A percentile compares a stretch with the other conserved stretches of the same genome.
Conservation (phyloP, 208 protist species). For the Acanthamoeba royreba region DNA sequence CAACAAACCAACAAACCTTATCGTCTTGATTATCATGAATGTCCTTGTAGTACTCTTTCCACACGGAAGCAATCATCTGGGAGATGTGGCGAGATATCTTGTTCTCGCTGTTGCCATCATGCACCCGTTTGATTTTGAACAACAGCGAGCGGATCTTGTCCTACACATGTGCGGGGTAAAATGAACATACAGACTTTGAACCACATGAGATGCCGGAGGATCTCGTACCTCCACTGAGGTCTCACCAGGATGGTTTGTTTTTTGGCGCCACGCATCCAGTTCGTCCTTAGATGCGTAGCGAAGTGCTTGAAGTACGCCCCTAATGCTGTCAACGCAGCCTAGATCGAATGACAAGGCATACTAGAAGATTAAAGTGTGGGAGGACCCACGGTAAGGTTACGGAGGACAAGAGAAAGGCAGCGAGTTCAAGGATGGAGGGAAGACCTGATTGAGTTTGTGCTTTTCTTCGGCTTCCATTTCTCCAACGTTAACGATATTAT, state of each 20-base stretch:
- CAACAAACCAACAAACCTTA: background rate
- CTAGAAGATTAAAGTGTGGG: background rate
- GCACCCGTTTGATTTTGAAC: slow-evolving; percentile 4
- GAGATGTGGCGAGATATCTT: background rate
- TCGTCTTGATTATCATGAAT: background rate
- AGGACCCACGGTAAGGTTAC: background rate
- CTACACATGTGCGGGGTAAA: background rate
- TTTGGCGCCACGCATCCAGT: background rate
- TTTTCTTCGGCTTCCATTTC: slow-evolving; percentile 34
- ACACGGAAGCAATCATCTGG: background rate
- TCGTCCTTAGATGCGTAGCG: background rate
- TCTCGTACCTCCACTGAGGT: background rate
- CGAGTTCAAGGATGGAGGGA: background rate
- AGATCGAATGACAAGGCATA: background rate
- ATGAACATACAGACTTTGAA: background rate
- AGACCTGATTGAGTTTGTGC: background rate
- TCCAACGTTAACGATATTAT: slow-evolving; percentile 29
- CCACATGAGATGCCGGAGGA: no score
- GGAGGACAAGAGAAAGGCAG: background rate
- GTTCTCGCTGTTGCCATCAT: background rate
- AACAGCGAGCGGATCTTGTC: background rate
- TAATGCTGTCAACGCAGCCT: background rate
- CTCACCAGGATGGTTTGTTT: background rate
- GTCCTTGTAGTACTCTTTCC: background rate
- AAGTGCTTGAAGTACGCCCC: background rate